Evolutionary conservation across 208 protist species (phyloP).

Genomic region (Crithidia fasciculata): DNA sequence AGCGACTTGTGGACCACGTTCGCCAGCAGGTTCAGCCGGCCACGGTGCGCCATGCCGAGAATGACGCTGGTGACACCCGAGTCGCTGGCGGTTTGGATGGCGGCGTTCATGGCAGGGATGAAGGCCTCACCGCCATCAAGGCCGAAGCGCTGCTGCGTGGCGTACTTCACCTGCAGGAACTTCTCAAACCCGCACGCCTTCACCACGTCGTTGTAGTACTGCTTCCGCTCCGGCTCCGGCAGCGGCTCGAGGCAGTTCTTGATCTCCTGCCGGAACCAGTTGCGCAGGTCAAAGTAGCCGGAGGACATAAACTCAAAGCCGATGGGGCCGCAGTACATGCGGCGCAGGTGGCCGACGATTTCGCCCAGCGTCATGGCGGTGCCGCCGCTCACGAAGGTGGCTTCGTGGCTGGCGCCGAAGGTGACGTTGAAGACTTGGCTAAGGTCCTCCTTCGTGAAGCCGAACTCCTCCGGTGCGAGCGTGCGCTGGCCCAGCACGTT

Average conservation of each 20-base stretch:
- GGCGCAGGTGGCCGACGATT: slow-evolving; percentile 71
- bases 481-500: slow-evolving; percentile 29
- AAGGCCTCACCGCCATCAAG: slow-evolving; percentile 96
- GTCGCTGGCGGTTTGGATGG: slow-evolving; percentile 87
- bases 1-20: slow-evolving; percentile 96
- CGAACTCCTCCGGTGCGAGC: slow-evolving; percentile 75
- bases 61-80: slow-evolving; percentile 91
- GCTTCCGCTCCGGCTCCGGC: slow-evolving; percentile 61
- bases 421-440: slow-evolving; percentile 81
- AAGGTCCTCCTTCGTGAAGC: slow-evolving; percentile 83
- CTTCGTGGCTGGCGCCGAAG: slow-evolving; percentile 76
- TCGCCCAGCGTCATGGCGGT: slow-evolving; percentile 79
- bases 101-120: slow-evolving; percentile 95
- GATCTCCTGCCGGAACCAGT: slow-evolving; percentile 95
- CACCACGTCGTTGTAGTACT: slow-evolving; percentile 86
- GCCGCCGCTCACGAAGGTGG: slow-evolving; percentile 72
- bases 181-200: slow-evolving; percentile 93
- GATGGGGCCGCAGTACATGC: slow-evolving; percentile 92
- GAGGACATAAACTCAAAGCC: slow-evolving; percentile 98
- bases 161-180: slow-evolving; percentile 94
- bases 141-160: slow-evolving; percentile 96
- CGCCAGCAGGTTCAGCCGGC: slow-evolving; percentile 96
- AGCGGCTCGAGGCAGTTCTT: slow-evolving; percentile 68
- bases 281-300: slow-evolving; percentile 91
- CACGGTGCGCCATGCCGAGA: slow-evolving; percentile 98